These are phyloP conservation scores for Blattamonas nauphoetae DNA, from an alignment of 78 protist species.

Conservation along the genomic window DNA sequence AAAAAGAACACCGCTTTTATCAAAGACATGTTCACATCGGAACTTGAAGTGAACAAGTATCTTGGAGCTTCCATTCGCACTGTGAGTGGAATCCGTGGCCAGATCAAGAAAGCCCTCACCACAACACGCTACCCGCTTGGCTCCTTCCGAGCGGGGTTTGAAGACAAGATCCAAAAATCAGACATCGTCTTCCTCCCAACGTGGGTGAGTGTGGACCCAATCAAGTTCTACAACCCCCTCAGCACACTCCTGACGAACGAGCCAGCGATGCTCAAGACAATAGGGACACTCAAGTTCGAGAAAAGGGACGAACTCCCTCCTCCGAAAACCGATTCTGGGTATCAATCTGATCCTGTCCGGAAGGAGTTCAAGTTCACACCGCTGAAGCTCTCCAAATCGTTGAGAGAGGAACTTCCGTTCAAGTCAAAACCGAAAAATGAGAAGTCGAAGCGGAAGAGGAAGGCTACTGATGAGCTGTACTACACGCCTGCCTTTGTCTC, in stretches of 20 bases:
- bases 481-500: neutral
- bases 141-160: slow-evolving; percentile 90
- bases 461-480: slow-evolving; percentile 6
- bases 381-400: neutral
- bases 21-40: slow-evolving; percentile 57
- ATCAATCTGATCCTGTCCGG: neutral
- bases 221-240: slow-evolving; percentile 82
- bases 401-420: neutral
- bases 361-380: neutral
- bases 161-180: slow-evolving; percentile 70
- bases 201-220: slow-evolving; percentile 81
- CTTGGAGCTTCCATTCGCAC: slow-evolving; percentile 92
- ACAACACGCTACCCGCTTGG: slow-evolving; percentile 58
- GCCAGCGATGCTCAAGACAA: neutral
- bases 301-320: neutral
- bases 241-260: slow-evolving; percentile 39
- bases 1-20: slow-evolving; percentile 88
- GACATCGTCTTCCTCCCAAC: slow-evolving; percentile 86
- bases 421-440: neutral
- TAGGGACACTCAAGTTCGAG: neutral
- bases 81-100: slow-evolving; percentile 93
- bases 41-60: slow-evolving; percentile 83
- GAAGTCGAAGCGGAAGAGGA: slow-evolving; percentile 15
- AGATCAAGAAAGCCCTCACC: slow-evolving; percentile 72
- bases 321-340: neutral